These are phyloP conservation scores for Gentiana dahurica DNA, from an alignment of 257 asterid species.

Conservation along the genomic window DNA sequence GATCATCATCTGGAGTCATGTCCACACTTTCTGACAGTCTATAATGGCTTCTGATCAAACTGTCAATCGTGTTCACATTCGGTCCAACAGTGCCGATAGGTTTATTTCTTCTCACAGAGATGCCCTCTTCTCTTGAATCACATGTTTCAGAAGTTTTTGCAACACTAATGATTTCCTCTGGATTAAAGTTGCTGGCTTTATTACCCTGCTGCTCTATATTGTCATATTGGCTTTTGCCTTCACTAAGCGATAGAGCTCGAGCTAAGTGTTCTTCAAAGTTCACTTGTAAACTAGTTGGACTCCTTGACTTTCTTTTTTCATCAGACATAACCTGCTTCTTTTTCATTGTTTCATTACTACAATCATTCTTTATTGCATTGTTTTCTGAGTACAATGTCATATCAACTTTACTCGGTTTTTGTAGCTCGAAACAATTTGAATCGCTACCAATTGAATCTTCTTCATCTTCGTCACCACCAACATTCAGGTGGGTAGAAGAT, in stretches of 20 bases:
- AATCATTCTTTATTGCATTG: constrained; percentile 14
- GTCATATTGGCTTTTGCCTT: constrained; percentile 19
- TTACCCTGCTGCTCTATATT: constrained; percentile 13
- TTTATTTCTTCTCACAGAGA: constrained; percentile 32
- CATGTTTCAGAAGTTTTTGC: constrained; percentile 32
- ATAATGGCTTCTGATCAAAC: constrained; percentile 59
- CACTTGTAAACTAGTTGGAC: constrained; percentile 42
- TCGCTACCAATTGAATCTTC: constrained; percentile 57
- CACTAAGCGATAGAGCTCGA: constrained; percentile 22
- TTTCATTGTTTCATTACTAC: constrained; percentile 17
- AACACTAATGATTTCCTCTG: constrained; percentile 25
- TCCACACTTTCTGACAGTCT: constrained; percentile 49
- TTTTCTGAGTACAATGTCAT: constrained; percentile 21
- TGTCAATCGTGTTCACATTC: constrained; percentile 55
- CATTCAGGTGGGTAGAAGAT: constrained; percentile 66
- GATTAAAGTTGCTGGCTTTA: constrained; percentile 17
- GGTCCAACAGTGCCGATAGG: constrained; percentile 26
- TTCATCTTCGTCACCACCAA: constrained; percentile 47
- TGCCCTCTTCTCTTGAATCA: constrained; percentile 34
- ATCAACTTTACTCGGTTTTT: constrained; percentile 30
- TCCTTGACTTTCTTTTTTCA: constrained; percentile 25
- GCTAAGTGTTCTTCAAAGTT: constrained; percentile 61
- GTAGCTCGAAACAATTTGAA: constrained; percentile 70
- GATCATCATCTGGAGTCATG: constrained; percentile 37
- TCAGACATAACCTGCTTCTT: constrained; percentile 31